Evolutionary conservation across 2,329 filamentous ascomycete species (phyloP).

Genomic region (Aspergillus pseudoterreus): DNA sequence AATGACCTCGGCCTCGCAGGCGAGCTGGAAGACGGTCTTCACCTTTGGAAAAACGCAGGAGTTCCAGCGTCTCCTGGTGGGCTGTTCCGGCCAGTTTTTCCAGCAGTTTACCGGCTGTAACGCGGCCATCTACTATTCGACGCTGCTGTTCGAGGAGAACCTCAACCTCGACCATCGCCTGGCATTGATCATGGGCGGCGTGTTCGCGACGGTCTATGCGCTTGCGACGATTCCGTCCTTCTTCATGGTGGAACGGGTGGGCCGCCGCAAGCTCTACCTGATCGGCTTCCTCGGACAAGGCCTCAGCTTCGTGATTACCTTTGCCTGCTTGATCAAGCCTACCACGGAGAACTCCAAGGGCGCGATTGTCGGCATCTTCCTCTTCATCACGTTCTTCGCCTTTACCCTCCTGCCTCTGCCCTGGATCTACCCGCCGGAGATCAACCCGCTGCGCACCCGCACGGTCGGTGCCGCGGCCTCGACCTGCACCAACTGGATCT

Average conservation of each 20-base stretch:
- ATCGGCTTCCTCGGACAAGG: slow-evolving; percentile 33
- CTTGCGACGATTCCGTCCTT: slow-evolving; percentile 24
- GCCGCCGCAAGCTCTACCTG: slow-evolving; percentile 36
- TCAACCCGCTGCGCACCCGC: slow-evolving; percentile 52
- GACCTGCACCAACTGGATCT: slow-evolving; percentile 52
- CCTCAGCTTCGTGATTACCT: slow-evolving; percentile 30
- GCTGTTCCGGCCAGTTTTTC: slow-evolving; percentile 32
- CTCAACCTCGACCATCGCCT: slow-evolving; percentile 21
- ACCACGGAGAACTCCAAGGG: slow-evolving; percentile 25
- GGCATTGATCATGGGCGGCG: slow-evolving; percentile 24
- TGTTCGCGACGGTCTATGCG: slow-evolving; percentile 25
- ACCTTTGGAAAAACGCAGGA: slow-evolving; percentile 29
- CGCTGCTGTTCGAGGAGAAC: slow-evolving; percentile 43
- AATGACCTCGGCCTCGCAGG: slow-evolving; percentile 29
- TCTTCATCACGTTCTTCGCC: slow-evolving; percentile 64
- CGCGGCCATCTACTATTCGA: slow-evolving; percentile 44
- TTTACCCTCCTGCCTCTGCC: slow-evolving; percentile 61
- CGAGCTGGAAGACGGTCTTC: slow-evolving; percentile 24
- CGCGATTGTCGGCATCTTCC: slow-evolving; percentile 58
- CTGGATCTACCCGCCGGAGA: slow-evolving; percentile 50
- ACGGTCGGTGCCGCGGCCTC: slow-evolving; percentile 51
- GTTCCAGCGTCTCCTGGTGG: slow-evolving; percentile 27
- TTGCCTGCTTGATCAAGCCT: slow-evolving; percentile 29
- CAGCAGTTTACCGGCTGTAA: slow-evolving; percentile 47
- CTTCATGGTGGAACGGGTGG: slow-evolving; percentile 34